Evolutionary conservation across 148 eudicot genomes (phyloP), one percentile per base, ranked within the genome.

Genomic region (Limonium bicolor): DNA sequence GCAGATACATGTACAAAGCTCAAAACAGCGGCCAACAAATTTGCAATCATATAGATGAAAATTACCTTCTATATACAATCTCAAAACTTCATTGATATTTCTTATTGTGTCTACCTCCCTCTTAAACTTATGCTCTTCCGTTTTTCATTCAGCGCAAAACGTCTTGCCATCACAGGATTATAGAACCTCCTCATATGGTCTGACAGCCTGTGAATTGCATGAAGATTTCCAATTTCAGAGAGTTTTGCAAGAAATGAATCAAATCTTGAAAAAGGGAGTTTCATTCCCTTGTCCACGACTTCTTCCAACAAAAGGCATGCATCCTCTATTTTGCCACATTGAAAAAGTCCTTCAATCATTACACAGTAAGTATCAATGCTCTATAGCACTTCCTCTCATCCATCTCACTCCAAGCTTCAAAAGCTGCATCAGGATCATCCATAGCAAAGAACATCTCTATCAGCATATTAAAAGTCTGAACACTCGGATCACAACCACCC

Each of bases 341-440:
- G 66, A 54, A 90, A 90, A 32, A 80, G 80, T 56, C 99, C 99
- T 56, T 81, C 85, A 64, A 90, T 78, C 99, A 90, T 90, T 19
- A 65, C 56, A 61, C 95, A 75, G 20, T 73, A 85, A 22, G 88
- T 77, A 41, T 67, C 78, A 40, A 61, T 65, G 60, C 92, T 18
- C 64, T 69, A 39, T 45, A 41, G 57, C 93, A 84, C 4, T 78
- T 66, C 46, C 56, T 75, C 43, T 54, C 64, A 36, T 68, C 82
- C 93, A 90, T 84, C 62, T 90, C 93, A 50, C 59, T 28, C 99
- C 95, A 90, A 17, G 72, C 51, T 23, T 73, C 73, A 65, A 77
- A 73, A 4, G 99, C 99, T 20, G 80, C 87, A 34, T 75, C 79
- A 20, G 67, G 65, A 51, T 90, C 74, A 39, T 70, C 74, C 68